Conservation (phyloP, 441 rosid species). For the Biscutella auriculata region DNA sequence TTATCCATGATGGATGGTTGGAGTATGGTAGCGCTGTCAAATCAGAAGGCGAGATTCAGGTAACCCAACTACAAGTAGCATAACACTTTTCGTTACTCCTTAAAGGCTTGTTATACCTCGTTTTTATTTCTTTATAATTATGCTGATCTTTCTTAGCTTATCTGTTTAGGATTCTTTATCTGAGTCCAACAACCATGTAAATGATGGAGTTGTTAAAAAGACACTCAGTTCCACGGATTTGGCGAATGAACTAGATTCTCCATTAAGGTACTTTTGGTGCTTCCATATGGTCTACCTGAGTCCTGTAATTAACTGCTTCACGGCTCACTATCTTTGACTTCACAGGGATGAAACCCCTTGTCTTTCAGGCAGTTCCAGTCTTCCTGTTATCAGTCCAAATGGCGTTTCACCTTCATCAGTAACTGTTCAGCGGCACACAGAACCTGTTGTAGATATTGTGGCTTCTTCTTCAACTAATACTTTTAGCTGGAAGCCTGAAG, state of each 20-base stretch:
- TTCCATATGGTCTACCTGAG: neutral
- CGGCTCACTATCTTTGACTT: constrained; percentile 18
- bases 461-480: constrained; percentile 30
- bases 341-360: constrained; percentile 40
- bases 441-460: constrained; percentile 18
- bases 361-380: constrained; percentile 27
- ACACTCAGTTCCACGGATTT: constrained; percentile 26
- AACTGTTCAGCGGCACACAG: constrained; percentile 24
- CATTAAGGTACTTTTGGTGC: constrained; percentile 35
- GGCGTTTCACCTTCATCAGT: constrained; percentile 21
- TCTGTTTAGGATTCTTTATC: constrained; percentile 41
- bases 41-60: constrained; percentile 42
- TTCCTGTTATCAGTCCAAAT: constrained; percentile 29
- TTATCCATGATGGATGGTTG: constrained; percentile 74
- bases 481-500: constrained; percentile 44
- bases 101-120: neutral
- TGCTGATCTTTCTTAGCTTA: constrained; percentile 5
- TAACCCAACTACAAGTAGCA: constrained; percentile 3
- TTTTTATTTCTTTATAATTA: neutral
- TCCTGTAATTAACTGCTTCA: constrained; percentile 5
- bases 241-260: constrained; percentile 26
- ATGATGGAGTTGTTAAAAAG: constrained; percentile 39
- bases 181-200: constrained; percentile 42
- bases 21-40: constrained; percentile 38
- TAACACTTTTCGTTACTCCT: neutral